Conservation (phyloP, 208 protist genomes). For the Acanthamoeba divionensis region DNA sequence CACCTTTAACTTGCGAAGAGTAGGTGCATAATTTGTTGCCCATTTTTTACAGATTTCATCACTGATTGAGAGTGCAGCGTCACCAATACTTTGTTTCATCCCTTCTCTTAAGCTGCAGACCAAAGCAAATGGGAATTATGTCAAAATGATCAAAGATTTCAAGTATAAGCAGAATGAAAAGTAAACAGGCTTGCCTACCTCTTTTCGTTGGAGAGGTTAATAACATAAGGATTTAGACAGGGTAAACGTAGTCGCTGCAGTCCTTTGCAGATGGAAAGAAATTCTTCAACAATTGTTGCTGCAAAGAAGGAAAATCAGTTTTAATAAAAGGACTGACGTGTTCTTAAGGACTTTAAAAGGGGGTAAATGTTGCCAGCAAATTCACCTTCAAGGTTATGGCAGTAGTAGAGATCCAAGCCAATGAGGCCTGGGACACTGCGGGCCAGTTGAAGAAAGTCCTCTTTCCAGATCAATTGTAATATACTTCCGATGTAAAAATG, state of each 20-base stretch:
- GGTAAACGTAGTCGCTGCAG: background rate
- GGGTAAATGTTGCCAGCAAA: background rate
- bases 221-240: background rate
- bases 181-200: background rate
- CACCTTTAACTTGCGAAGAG: background rate
- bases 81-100: background rate
- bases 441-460: constrained; percentile 18
- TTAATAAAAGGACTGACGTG: background rate
- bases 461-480: constrained; percentile 7
- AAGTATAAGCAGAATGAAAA: background rate
- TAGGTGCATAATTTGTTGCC: background rate
- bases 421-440: background rate
- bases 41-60: constrained; percentile 16
- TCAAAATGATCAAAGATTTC: background rate
- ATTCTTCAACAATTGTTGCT: background rate
- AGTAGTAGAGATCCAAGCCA: constrained; percentile 27
- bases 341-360: background rate
- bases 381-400: background rate
- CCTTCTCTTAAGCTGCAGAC: background rate
- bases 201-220: background rate
- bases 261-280: background rate
- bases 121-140: too few relatives aligned
- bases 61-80: background rate
- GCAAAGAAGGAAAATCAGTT: background rate
- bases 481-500: too few relatives aligned